Evolutionary conservation across 129 eudicot species (phyloP).

Genomic region (Chrysanthemum makinoi): DNA sequence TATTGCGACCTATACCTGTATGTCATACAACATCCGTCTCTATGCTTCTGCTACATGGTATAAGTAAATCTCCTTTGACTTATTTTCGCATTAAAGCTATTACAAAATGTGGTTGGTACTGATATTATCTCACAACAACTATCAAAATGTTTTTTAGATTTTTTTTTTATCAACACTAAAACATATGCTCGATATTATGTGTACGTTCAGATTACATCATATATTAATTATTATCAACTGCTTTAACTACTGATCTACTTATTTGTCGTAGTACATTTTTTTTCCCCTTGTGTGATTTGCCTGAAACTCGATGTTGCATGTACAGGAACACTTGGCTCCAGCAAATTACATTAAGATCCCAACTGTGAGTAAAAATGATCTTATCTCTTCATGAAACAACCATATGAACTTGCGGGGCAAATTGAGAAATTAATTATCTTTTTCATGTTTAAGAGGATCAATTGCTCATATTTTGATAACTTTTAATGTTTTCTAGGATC

Average conservation of each 20-base stretch:
- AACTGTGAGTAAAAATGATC: constrained; percentile 59
- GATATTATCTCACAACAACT: no score
- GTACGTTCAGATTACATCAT: no score
- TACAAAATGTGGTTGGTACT: no score
- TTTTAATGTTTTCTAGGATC: constrained; percentile 39
- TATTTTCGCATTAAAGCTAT: no score
- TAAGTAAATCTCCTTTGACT: no score
- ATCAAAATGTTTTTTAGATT: no score
- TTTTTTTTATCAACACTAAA: no score
- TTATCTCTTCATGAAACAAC: constrained; percentile 1
- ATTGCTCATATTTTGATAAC: not conserved
- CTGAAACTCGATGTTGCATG: constrained; percentile 13
- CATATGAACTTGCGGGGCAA: constrained; percentile 20
- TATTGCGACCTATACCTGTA: not conserved
- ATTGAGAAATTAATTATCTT: constrained; percentile 1
- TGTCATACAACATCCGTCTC: not conserved
- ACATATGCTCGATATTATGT: no score
- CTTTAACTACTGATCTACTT: constrained; percentile 1
- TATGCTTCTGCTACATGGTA: no score
- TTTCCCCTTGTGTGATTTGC: not conserved
- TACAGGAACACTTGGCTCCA: constrained; percentile 79
- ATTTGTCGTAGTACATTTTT: not conserved
- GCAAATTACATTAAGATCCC: constrained; percentile 79
- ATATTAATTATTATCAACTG: no score
- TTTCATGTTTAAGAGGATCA: constrained; percentile 5